Evolutionary conservation across 1,284 basidiomycete genomes (phyloP).

Genomic region (Cystobasidium pallidum): DNA sequence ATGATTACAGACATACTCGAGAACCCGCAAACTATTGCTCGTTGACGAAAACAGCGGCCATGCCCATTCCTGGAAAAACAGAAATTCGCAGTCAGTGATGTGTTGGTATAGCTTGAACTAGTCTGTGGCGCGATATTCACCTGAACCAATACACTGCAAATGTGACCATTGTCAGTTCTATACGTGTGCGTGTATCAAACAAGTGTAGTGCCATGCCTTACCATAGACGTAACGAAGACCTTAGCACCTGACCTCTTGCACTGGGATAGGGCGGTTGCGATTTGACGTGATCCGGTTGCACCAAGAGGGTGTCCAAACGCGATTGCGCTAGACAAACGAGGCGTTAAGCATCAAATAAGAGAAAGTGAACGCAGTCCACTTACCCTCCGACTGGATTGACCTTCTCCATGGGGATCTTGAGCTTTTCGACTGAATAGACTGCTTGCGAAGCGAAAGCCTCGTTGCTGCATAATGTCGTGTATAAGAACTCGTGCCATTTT

Average conservation of each 20-base stretch:
- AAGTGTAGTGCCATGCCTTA: slow-evolving; percentile 62
- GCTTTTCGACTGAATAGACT: slow-evolving; percentile 63
- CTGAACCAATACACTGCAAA: slow-evolving; percentile 14
- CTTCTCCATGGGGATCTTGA: slow-evolving; percentile 59
- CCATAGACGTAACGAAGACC: slow-evolving; percentile 78
- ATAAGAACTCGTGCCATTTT: neutral
- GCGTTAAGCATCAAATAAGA: slow-evolving; percentile 6
- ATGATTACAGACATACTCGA: neutral
- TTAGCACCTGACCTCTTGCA: slow-evolving; percentile 69
- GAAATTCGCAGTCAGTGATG: neutral
- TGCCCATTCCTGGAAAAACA: slow-evolving; percentile 68
- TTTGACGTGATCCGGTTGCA: slow-evolving; percentile 71
- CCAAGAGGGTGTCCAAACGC: slow-evolving; percentile 70
- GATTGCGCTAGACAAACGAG: slow-evolving; percentile 56
- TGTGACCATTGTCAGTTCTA: neutral
- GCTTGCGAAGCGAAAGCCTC: slow-evolving; percentile 59
- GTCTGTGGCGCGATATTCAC: neutral
- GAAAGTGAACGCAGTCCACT: slow-evolving; percentile 61
- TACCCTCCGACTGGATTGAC: slow-evolving; percentile 60
- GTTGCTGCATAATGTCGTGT: slow-evolving; percentile 9
- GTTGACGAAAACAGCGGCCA: slow-evolving; percentile 58
- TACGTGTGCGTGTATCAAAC: neutral
- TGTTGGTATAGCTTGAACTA: neutral
- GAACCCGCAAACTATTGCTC: slow-evolving; percentile 50
- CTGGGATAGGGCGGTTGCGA: slow-evolving; percentile 80